phyloP scores from a whole-genome alignment of 257 asterid genomes.

The Nicotiana sylvestris region DNA sequence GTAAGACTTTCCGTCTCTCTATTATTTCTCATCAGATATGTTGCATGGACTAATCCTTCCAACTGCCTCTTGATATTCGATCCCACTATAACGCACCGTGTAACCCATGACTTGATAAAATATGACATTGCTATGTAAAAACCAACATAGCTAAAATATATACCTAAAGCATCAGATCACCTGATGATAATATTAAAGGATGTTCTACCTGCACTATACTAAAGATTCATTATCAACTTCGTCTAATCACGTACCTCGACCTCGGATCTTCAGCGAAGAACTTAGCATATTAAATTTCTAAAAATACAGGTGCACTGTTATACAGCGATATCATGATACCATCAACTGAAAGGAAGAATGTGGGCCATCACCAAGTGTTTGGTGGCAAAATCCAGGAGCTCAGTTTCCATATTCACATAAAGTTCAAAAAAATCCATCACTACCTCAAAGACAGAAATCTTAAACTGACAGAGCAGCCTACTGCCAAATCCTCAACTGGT shows the following conservation, averaged over 20 bases:
- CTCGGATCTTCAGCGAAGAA: neutral
- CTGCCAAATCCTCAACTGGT: neutral
- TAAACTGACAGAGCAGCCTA: neutral
- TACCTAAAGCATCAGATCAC: neutral
- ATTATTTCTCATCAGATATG: neutral
- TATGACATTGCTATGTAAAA: neutral
- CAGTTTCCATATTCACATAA: neutral
- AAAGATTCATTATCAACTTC: neutral
- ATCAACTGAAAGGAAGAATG: neutral
- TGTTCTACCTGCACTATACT: neutral
- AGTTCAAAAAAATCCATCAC: neutral
- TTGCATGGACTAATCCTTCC: neutral
- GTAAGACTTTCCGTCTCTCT: neutral
- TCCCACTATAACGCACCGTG: neutral
- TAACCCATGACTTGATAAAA: neutral
- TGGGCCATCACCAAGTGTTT: neutral
- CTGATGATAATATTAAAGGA: neutral
- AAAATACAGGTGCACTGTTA: neutral
- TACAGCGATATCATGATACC: neutral
- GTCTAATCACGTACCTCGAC: neutral
- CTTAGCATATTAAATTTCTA: neutral
- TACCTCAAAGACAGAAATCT: neutral
- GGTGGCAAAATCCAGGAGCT: neutral
- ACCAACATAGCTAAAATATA: too few species aligned
- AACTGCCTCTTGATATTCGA: neutral